Conservation (phyloP, 441 rosid species). For the Sinapis alba region DNA sequence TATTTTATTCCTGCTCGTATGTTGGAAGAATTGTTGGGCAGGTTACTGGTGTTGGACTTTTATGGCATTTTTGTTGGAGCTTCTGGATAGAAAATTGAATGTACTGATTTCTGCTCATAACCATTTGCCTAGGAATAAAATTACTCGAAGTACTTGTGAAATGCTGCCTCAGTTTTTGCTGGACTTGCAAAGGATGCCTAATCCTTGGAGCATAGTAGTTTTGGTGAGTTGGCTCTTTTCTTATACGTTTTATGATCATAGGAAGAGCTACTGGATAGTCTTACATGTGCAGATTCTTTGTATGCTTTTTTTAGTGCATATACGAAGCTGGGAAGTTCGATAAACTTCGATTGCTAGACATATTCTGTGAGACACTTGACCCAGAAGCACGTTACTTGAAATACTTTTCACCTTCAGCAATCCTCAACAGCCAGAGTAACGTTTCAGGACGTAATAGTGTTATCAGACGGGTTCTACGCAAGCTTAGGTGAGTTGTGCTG, state of each 20-base stretch:
- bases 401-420: conserved; percentile 44
- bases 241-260: conserved; percentile 13
- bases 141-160: conserved; percentile 49
- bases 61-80: conserved; percentile 17
- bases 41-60: neutral
- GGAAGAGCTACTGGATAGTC: neutral
- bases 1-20: conserved; percentile 4
- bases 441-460: conserved; percentile 41
- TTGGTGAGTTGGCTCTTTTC: conserved; percentile 58
- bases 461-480: conserved; percentile 55
- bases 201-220: conserved; percentile 68
- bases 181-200: conserved; percentile 67
- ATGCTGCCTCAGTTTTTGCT: conserved; percentile 54
- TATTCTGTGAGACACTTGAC: conserved; percentile 85
- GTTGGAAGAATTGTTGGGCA: conserved; percentile 14
- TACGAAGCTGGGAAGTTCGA: conserved; percentile 69
- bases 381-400: conserved; percentile 55
- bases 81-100: conserved; percentile 21
- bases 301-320: conserved; percentile 58
- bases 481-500: conserved; percentile 61
- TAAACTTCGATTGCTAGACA: conserved; percentile 70
- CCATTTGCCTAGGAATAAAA: conserved; percentile 52
- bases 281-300: conserved; percentile 9
- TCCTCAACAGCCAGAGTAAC: conserved; percentile 26
- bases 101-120: conserved; percentile 41